phyloP scores from a whole-genome alignment of 768 basidiomycete species.

The Asterophora parasitica region DNA sequence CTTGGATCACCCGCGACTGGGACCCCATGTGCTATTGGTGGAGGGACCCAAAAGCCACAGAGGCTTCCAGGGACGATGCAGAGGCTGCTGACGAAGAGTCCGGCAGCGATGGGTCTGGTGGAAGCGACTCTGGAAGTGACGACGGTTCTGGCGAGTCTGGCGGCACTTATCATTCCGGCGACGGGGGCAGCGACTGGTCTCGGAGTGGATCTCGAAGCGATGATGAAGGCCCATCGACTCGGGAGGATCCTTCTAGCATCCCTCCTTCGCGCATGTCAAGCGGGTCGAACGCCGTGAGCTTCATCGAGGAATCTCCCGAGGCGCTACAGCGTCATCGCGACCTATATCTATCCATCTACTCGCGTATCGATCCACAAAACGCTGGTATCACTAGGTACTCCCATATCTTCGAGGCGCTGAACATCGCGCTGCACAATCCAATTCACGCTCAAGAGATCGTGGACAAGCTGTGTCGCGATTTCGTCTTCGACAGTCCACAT shows the following conservation, averaged over 20 bases:
- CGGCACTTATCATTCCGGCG: too few relatives aligned
- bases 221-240: too few relatives aligned
- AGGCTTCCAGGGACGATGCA: too few relatives aligned
- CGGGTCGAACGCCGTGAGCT: not conserved
- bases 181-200: too few relatives aligned
- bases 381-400: not conserved
- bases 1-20: slow-evolving; percentile 24
- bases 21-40: slow-evolving; percentile 19
- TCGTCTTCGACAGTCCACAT: too few relatives aligned
- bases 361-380: not conserved
- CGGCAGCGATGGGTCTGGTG: too few relatives aligned
- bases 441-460: not conserved
- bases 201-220: too few relatives aligned
- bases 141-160: too few relatives aligned
- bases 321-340: not conserved
- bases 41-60: not conserved
- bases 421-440: not conserved
- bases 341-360: not conserved
- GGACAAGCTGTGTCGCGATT: not conserved
- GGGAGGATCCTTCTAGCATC: too few relatives aligned
- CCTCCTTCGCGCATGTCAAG: too few relatives aligned
- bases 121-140: too few relatives aligned
- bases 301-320: not conserved
- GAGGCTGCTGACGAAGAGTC: too few relatives aligned
- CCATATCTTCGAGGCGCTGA: not conserved